Base-by-base conservation (phyloP, 495 filamentous ascomycete species). In the Daldinia caldariorum region DNA sequence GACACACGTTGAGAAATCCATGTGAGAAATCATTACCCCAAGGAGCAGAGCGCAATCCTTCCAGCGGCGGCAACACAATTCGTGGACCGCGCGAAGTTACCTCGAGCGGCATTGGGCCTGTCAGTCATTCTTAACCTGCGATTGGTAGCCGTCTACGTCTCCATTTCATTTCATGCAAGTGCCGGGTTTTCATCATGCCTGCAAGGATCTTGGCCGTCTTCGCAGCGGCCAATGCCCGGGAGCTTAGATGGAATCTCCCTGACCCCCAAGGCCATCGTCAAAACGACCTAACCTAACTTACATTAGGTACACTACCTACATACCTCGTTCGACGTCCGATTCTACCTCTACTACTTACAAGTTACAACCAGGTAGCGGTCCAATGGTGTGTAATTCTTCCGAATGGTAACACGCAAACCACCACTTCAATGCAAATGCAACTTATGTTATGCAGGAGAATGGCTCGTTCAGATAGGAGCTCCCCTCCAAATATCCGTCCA, bases 101-200 rank as follows among this genome's bases (percentile, higher is more conserved):
- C 63, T 38, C 22, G 39, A 47, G 32, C 60, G 56, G 55, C n/a
- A 60, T 20, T 18, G 38, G 38, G 43, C 53, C 38, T 53, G 37
- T 34, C 54, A 62, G 47, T 58, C 26, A 67, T 29, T 26, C 59
- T 39, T 67, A 18, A 47, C 54, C 41, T 58, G 26, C 55, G 37
- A 63, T 31, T 58, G 57, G 31, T 61, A 71, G 54, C 69, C 69
- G 69, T 63, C 63, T 34, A 61, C 26, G 56, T 29, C 20, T 67
- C 69, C 60, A 67, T 72, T 63, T 31, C 67, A 72, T 72, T 61
- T 67, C 64, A 67, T 72, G 69, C 69, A 72, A 68, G 64, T 72
- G 69, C 63, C 69, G 64, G 58, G 45, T 61, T 59, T 64, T 56
- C 63, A 58, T 41, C 38, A 54, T 43, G 26, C 16, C 50, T 64